Percentiles rank a stretch among this genome's conserved stretches.
Conservation (phyloP, 202 grass and related monocot genomes). For the Panicum hallii region DNA sequence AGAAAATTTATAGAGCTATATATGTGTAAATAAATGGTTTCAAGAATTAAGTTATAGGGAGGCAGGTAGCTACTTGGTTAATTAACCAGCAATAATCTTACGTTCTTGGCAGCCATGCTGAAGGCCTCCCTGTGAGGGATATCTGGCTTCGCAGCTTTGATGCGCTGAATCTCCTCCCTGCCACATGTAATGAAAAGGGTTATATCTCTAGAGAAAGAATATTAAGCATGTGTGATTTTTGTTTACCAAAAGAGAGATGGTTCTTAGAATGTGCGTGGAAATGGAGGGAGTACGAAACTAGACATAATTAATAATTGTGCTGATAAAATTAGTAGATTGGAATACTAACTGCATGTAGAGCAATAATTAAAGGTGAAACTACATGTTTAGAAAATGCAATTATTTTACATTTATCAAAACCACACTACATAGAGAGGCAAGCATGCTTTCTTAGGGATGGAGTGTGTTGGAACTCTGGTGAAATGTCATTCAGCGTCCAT, state of each 20-base stretch:
- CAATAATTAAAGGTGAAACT: neutral
- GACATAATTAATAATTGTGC: neutral
- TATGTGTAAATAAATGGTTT: neutral
- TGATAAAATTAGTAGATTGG: neutral
- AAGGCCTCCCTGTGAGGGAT: constrained; percentile 98
- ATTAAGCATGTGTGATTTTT: neutral
- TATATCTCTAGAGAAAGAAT: neutral
- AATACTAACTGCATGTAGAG: neutral
- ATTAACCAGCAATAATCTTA: constrained; percentile 40
- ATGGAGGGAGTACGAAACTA: neutral
- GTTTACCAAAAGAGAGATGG: neutral
- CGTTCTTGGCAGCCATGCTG: constrained; percentile 99
- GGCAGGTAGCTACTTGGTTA: too few species aligned
- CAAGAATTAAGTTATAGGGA: neutral
- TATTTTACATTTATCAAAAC: neutral
- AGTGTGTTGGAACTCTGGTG: neutral
- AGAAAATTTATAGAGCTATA: neutral
- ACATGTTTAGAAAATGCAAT: neutral
- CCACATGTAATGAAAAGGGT: neutral
- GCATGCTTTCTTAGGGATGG: neutral
- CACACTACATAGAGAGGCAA: neutral
- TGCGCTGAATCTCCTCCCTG: constrained; percentile 98
- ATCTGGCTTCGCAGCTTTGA: constrained; percentile 92
- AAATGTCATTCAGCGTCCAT: neutral
- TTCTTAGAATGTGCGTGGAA: neutral